Evolutionary conservation across 495 filamentous ascomycete species (phyloP), one percentile per base, ranked within the genome.

Genomic region (Neurospora sp.): DNA sequence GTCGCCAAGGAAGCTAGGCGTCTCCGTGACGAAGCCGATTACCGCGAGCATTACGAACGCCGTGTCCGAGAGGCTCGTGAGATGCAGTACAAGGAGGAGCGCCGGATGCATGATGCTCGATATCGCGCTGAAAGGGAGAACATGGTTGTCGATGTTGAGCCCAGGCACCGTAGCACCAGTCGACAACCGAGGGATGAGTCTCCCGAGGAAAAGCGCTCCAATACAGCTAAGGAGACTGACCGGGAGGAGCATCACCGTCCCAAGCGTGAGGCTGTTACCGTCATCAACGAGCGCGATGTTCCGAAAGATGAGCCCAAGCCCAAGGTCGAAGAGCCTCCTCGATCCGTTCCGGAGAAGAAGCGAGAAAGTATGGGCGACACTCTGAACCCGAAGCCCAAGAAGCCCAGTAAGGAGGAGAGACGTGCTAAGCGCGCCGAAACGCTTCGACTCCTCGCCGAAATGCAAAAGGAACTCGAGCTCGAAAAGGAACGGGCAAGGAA

Each of bases 231-330:
- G 73, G 79, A 78, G 70, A 75, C 72, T 3, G 76, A 77, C 44
- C 74, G 74, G 18, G 75, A 75, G 11, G 76, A 75, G 22, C 72
- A 72, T 18, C 72, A 77, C 4, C 74, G 75, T 22, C 27, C 68
- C 39, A 77, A 78, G 48, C 76, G 72, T 8, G 75, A 79, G 1
- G 39, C 46, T 37, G 76, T 76, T 31, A 75, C n/a, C 40, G 68
- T 79, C 9, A 48, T 78, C 16, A 69, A 80, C 44, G 77, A 76
- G 46, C 82, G 82, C 6, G 82, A 80, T 3, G 82, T 83, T 44
- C 73, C 69, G 71, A 73, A 66, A 39, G 73, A 75, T 38, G 76
- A 77, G 71, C 2, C 70, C 35, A 74, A 75, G 59, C 77, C 73
- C 22, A 77, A 72, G 71, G 48, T 38, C 72, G 74, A 71, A 66